Percentiles rank a stretch among this genome's conserved stretches.
Conservation (phyloP, 1,284 basidiomycete species). For the Meripilus lineatus region DNA sequence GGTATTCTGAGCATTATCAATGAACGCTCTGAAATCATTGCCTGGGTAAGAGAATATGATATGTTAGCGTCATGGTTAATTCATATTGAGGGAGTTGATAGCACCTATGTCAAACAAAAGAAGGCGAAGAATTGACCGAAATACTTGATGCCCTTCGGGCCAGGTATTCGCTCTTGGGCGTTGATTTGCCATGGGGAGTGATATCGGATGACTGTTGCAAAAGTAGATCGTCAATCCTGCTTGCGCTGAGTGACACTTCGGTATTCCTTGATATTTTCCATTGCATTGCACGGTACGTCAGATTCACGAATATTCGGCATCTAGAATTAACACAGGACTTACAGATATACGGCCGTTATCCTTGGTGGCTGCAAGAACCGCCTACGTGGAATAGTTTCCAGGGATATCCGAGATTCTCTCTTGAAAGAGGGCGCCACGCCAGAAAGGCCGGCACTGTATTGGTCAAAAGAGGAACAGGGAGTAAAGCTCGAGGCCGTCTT, state of each 20-base stretch:
- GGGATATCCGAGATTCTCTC: background rate
- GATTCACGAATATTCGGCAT: too few relatives aligned
- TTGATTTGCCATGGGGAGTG: constrained; percentile 14
- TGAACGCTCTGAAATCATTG: constrained; percentile 16
- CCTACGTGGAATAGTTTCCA: background rate
- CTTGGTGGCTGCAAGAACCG: constrained; percentile 9
- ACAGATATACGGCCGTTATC: constrained; percentile 9
- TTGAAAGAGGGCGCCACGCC: background rate
- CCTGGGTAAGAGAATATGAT: constrained; percentile 12
- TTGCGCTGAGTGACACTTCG: constrained; percentile 6
- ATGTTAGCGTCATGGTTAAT: background rate
- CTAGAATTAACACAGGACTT: too few relatives aligned
- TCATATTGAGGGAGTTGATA: too few relatives aligned
- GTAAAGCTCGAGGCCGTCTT: background rate
- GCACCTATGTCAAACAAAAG: constrained; percentile 17
- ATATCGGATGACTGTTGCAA: constrained; percentile 23
- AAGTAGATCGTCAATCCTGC: constrained; percentile 12
- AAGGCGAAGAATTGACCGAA: constrained; percentile 15
- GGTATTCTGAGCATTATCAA: constrained; percentile 17
- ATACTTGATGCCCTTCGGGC: constrained; percentile 14
- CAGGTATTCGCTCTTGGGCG: constrained; percentile 9
- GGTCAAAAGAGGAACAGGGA: background rate
- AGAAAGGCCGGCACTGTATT: background rate
- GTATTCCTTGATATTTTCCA: constrained; percentile 16
- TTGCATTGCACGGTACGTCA: constrained; percentile 12